A percentile compares a stretch with the other conserved stretches of the same genome.
phyloP scores from a whole-genome alignment of 2,329 filamentous ascomycete species.

The Rosellinia necatrix region DNA sequence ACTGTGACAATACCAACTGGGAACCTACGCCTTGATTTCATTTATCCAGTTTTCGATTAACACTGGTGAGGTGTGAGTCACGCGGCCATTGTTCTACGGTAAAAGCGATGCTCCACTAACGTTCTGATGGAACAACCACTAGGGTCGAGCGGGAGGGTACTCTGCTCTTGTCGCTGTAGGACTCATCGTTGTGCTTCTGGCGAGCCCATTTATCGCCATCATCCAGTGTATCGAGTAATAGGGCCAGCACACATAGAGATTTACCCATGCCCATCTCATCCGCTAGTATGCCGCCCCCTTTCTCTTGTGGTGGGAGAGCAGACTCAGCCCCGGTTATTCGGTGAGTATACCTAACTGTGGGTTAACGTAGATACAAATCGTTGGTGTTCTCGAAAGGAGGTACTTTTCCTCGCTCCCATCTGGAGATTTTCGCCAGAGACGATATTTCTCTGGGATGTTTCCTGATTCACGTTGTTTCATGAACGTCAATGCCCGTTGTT shows the following conservation, averaged over 20 bases:
- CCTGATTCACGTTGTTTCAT: slow-evolving; percentile 47
- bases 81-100: neutral
- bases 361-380: neutral
- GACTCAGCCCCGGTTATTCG: slow-evolving; percentile 46
- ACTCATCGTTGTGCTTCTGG: slow-evolving; percentile 22
- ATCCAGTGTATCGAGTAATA: slow-evolving; percentile 50
- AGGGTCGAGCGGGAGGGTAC: slow-evolving; percentile 46
- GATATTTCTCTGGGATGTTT: slow-evolving; percentile 36
- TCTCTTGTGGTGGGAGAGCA: slow-evolving; percentile 37
- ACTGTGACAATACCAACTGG: no score
- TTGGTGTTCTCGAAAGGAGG: slow-evolving; percentile 1
- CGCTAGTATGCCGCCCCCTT: slow-evolving; percentile 55
- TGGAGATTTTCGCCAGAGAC: slow-evolving; percentile 41
- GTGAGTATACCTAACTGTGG: slow-evolving; percentile 42
- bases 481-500: slow-evolving; percentile 45
- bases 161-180: slow-evolving; percentile 23
- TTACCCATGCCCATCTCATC: slow-evolving; percentile 68
- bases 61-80: neutral
- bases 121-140: slow-evolving; percentile 49
- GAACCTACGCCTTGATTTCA: slow-evolving; percentile 6
- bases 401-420: slow-evolving; percentile 38
- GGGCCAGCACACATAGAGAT: slow-evolving; percentile 55
- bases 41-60: slow-evolving; percentile 15
- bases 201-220: slow-evolving; percentile 44
- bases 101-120: slow-evolving; percentile 38